A percentile compares a stretch with the other conserved stretches of the same genome.
phyloP scores from a whole-genome alignment of 495 filamentous ascomycete species.

The Geoglossum glabrum region DNA sequence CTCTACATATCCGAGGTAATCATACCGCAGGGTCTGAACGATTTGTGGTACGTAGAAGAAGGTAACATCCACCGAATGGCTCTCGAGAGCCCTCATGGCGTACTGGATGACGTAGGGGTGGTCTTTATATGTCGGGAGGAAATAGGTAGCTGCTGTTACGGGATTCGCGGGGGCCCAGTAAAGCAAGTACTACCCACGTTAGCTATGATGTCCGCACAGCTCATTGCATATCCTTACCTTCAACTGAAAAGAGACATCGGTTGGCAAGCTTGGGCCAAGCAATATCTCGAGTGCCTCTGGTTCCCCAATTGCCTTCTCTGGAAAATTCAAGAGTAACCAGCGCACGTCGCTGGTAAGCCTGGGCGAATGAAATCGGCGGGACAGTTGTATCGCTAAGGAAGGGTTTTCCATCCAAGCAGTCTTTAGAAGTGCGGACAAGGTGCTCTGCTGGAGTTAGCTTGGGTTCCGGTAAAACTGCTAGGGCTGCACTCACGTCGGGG shows the following conservation, averaged over 20 bases:
- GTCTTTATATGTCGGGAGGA: conserved; percentile 81
- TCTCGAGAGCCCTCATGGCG: conserved; percentile 86
- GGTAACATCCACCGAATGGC: conserved; percentile 82
- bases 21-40: conserved; percentile 89
- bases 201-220: conserved; percentile 11
- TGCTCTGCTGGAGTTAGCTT: conserved; percentile 19
- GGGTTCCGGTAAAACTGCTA: not conserved
- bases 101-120: conserved; percentile 92
- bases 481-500: conserved; percentile 8
- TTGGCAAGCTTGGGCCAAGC: conserved; percentile 51
- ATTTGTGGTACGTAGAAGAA: conserved; percentile 99
- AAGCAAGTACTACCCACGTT: conserved; percentile 50
- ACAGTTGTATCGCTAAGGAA: conserved; percentile 64
- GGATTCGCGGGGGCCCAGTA: conserved; percentile 93
- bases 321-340: conserved; percentile 56
- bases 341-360: conserved; percentile 56
- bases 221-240: conserved; percentile 32
- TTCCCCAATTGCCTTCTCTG: conserved; percentile 58
- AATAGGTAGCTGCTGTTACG: conserved; percentile 78
- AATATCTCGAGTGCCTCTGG: conserved; percentile 67
- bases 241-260: conserved; percentile 64
- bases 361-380: conserved; percentile 53
- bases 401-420: conserved; percentile 76
- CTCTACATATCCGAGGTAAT: conserved; percentile 85
- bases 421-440: conserved; percentile 38